Conservation (phyloP, 345 rosid genomes). For the Draba incana region DNA sequence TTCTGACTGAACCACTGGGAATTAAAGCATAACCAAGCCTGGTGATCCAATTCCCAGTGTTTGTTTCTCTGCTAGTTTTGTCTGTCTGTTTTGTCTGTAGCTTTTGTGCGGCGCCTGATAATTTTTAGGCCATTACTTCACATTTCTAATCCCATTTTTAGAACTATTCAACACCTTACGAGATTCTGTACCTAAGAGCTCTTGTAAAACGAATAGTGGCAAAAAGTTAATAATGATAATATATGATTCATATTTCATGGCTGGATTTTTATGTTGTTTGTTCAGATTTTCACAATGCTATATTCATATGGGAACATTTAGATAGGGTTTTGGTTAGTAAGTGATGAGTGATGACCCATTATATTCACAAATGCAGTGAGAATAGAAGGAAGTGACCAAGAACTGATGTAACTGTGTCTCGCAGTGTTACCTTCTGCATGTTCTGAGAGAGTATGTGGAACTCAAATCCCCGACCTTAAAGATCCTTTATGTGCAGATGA, state of each 20-base stretch:
- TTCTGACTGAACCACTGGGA: constrained; percentile 8
- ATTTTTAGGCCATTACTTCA: constrained; percentile 31
- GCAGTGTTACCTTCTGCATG: constrained; percentile 6
- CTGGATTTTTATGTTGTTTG: constrained; percentile 11
- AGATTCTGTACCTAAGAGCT: constrained; percentile 30
- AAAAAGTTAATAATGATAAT: constrained; percentile 10
- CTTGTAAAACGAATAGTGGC: constrained; percentile 24
- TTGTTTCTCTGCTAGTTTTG: constrained; percentile 30
- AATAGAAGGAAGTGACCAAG: no score
- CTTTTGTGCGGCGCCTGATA: constrained; percentile 29
- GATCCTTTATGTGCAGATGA: no score
- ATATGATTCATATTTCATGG: constrained; percentile 27
- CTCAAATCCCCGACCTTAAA: no score
- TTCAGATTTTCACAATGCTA: constrained; percentile 13
- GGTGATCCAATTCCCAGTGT: constrained; percentile 22
- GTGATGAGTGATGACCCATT: constrained; percentile 7
- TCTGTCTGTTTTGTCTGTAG: constrained; percentile 28
- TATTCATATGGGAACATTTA: constrained; percentile 15
- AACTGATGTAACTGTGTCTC: no score
- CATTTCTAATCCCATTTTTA: constrained; percentile 25
- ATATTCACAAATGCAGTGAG: no score
- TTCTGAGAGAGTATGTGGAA: background rate
- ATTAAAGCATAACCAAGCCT: constrained; percentile 28
- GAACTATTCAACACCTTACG: constrained; percentile 24
- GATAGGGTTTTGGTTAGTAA: background rate